These are phyloP conservation scores for Lojkania enalia DNA, from an alignment of 2,329 filamentous ascomycete species.

Conservation along the genomic window DNA sequence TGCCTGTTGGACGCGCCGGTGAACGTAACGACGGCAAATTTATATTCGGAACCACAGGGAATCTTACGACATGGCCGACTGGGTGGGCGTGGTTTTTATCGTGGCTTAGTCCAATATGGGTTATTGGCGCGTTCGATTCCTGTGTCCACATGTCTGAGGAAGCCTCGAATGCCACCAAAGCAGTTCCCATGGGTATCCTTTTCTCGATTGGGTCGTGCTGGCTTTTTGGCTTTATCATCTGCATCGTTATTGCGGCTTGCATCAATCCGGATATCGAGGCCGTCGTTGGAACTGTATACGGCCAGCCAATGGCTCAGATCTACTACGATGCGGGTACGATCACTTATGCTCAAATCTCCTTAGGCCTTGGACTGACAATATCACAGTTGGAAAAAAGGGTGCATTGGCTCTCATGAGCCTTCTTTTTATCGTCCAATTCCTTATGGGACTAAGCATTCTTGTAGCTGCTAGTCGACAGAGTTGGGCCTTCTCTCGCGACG, in stretches of 20 bases:
- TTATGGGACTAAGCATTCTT: slow-evolving; percentile 63
- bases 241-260: slow-evolving; percentile 61
- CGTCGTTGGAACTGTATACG: slow-evolving; percentile 55
- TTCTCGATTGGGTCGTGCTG: slow-evolving; percentile 57
- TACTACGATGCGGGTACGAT: too few species aligned
- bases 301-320: slow-evolving; percentile 64
- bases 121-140: slow-evolving; percentile 43
- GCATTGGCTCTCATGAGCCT: slow-evolving; percentile 62
- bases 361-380: too few species aligned
- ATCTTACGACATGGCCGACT: slow-evolving; percentile 58
- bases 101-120: slow-evolving; percentile 65
- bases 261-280: slow-evolving; percentile 58
- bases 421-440: slow-evolving; percentile 63
- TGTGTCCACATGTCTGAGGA: slow-evolving; percentile 61
- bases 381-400: slow-evolving; percentile 61
- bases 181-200: slow-evolving; percentile 43
- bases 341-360: slow-evolving; percentile 54
- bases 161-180: slow-evolving; percentile 61
- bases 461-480: slow-evolving; percentile 63
- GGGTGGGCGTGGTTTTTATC: slow-evolving; percentile 61
- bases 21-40: slow-evolving; percentile 42
- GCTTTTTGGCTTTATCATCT: slow-evolving; percentile 61
- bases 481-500: slow-evolving; percentile 67
- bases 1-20: slow-evolving; percentile 27
- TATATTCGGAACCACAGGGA: slow-evolving; percentile 61